Evolutionary conservation across 768 basidiomycete genomes (phyloP).

Genomic region (Boletus coccyginus): DNA sequence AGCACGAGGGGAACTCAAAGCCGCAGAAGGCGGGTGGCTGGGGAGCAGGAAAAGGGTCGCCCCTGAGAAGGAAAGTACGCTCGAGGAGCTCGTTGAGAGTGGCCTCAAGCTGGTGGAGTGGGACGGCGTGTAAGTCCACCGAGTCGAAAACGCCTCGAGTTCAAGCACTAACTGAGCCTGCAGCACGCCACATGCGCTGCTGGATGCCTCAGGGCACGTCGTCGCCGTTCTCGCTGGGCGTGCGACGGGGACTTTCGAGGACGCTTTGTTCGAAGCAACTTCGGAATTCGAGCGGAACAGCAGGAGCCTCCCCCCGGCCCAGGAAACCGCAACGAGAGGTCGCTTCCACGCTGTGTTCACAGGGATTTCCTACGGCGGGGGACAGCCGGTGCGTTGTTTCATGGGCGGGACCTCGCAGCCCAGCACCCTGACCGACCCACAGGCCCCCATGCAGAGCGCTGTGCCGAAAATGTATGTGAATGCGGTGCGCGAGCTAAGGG

Average conservation of each 20-base stretch:
- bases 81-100: not conserved
- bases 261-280: not conserved
- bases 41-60: not conserved
- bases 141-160: too few species aligned
- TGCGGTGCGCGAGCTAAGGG: not conserved
- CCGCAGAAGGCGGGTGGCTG: not conserved
- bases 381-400: not conserved
- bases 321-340: not conserved
- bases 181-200: not conserved
- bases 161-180: too few species aligned
- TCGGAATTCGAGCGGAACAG: not conserved
- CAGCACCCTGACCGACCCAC: rapidly evolving
- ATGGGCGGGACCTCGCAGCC: too few species aligned
- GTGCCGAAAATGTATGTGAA: rapidly evolving
- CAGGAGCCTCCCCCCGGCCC: too few species aligned
- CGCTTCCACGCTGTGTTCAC: not conserved
- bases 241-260: not conserved
- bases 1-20: not conserved
- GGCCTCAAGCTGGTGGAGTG: not conserved
- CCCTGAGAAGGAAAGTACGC: not conserved
- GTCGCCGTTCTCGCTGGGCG: not conserved
- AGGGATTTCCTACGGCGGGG: not conserved
- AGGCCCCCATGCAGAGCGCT: not conserved
- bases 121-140: constrained; percentile 1
- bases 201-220: not conserved